A percentile compares a stretch with the other conserved stretches of the same genome.
Conservation (phyloP, 169 alveolate genomes). For the Plasmodium adleri region DNA sequence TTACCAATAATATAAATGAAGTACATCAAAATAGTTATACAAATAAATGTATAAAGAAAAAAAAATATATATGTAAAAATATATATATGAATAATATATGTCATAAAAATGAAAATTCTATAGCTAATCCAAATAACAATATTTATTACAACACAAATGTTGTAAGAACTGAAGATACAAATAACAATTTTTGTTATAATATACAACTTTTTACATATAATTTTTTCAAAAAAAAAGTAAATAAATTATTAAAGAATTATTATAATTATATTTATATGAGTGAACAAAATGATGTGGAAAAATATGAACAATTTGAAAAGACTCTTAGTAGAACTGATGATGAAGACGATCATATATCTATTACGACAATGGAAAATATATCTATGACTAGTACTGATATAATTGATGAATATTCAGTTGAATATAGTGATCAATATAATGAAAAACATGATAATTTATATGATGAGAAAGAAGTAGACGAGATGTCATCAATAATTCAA, state of each 20-base stretch:
- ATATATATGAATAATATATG: neutral
- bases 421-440: too few species aligned
- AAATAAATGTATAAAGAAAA: too few species aligned
- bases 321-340: neutral
- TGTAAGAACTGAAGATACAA: neutral
- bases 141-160: neutral
- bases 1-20: too few species aligned
- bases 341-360: neutral
- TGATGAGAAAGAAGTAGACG: too few species aligned
- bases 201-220: constrained; percentile 34
- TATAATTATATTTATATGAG: too few species aligned
- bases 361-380: too few species aligned
- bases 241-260: constrained; percentile 34
- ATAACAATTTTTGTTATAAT: constrained; percentile 20
- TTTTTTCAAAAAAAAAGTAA: constrained; percentile 40
- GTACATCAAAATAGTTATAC: too few species aligned
- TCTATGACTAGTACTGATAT: too few species aligned
- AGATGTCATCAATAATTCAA: too few species aligned
- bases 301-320: constrained; percentile 1
- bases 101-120: neutral
- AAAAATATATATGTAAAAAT: neutral
- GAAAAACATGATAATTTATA: too few species aligned
- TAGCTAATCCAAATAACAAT: neutral
- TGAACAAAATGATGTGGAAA: neutral
- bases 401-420: too few species aligned